Conservation (phyloP, 2,329 filamentous ascomycete species). For the Colletotrichum gigasporum region DNA sequence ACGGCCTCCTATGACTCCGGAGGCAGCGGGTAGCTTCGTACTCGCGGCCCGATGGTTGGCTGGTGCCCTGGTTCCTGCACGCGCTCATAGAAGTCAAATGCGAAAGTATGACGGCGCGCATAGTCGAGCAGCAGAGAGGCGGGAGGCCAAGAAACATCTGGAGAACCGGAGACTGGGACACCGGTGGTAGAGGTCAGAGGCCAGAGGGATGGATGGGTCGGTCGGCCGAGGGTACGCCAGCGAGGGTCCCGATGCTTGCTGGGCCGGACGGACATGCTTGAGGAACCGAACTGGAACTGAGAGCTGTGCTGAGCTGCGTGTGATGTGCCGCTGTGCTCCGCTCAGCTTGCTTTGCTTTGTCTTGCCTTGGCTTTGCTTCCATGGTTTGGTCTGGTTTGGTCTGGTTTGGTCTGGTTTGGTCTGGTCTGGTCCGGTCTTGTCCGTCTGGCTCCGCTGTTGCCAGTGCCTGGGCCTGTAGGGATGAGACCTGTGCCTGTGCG, state of each 20-base stretch:
- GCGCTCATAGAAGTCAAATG: constrained; percentile 29
- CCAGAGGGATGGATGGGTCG: constrained; percentile 5
- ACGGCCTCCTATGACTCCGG: constrained; percentile 10
- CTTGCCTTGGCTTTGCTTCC: no score
- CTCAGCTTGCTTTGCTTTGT: background rate
- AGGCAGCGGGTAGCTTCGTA: constrained; percentile 29
- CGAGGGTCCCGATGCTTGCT: constrained; percentile 23
- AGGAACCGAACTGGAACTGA: constrained; percentile 1
- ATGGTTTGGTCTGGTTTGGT: no score
- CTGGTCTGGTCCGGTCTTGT: no score
- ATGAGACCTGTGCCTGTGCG: constrained; percentile 23
- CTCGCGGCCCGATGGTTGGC: constrained; percentile 20
- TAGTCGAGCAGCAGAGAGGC: constrained; percentile 19
- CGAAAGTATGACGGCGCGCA: constrained; percentile 28
- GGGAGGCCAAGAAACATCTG: constrained; percentile 9
- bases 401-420: no score
- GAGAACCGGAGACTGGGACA: constrained; percentile 20
- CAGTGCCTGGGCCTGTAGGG: constrained; percentile 9
- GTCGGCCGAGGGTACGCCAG: constrained; percentile 8
- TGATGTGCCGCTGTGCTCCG: background rate
- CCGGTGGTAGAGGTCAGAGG: constrained; percentile 5
- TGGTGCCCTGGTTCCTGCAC: constrained; percentile 15
- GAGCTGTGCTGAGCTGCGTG: background rate
- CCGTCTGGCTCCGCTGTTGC: background rate
- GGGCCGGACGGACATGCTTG: constrained; percentile 14